Evolutionary conservation across 345 rosid species (phyloP), one percentile per base, ranked within the genome.

Genomic region (Sapria himalayana): DNA sequence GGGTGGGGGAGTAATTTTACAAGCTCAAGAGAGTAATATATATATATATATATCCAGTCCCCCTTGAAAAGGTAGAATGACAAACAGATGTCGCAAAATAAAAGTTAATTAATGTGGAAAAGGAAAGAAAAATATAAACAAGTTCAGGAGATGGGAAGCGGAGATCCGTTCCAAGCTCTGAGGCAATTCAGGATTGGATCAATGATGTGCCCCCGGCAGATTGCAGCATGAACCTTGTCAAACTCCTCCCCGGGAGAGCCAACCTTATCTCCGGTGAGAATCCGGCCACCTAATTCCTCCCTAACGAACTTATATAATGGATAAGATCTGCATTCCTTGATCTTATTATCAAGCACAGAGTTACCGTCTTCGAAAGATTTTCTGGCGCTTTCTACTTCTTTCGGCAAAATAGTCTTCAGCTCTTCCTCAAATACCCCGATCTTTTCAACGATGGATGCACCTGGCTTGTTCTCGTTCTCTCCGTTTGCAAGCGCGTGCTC

Each of bases 141-240:
- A 37, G 22, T 7, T 29, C 5, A 56, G 41, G 71, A 60, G 7
- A 79, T 60, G 0, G 85, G 74, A 39, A 79, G 54, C 8, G 92
- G 92, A 44, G 75, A 70, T 19, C 85, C 85, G 27, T 79, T 64
- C 92, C 85, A 79, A n/a, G 70, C 81, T 51, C 37, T 50, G 45
- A 79, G 69, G 41, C 85, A 75, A 23, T 75, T 76, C 56, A 75
- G 31, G 72, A 75, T 29, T 3, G 85, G 85, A 59, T 72, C 85
- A 50, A 75, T 70, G 45, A 69, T 25, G 33, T 60, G 70, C 14
- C 92, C 79, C 33, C 57, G 60, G 39, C 85, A 70, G 33, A 79
- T 66, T 16, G 81, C 85, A 5, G 60, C 22, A 61, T 70, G 73
- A 17, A 76, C 74, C 63, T 63, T 58, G 36, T 79, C 85, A 1